Evolutionary conservation across 129 eudicot species (phyloP), one percentile per base, ranked within the genome.

Genomic region (Chrysanthemum lavandulifolium): DNA sequence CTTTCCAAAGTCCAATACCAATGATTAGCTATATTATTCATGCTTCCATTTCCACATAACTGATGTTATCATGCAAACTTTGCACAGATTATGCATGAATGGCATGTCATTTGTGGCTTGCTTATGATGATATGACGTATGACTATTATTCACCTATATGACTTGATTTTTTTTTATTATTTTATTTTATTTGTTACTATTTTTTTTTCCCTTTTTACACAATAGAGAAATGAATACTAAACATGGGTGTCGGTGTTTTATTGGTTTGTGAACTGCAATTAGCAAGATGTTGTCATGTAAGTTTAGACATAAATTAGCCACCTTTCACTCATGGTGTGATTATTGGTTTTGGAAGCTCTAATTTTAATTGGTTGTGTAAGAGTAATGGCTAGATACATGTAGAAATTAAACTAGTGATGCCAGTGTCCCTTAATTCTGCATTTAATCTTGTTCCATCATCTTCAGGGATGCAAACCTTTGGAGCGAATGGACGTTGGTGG

Each of bases 391-490:
- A 16, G 4, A 16, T 58, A 21, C 2, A 60, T 25, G 3, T 12
- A 60, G 43, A 12, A 25, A 23, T 23, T 23, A 23, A 23, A 60
- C 13, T 25, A 25, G 40, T 12, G 13, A 25, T 25, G 43, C 3
- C 19, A 4, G 19, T 60, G 12, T 14, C 61, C 49, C 25, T 4
- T 52, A 69, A 13, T 51, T 53, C 4, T 65, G 10, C 59, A 40
- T 74, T 9, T 51, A 40, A 67, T 60, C 33, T 45, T 57, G 6
- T 21, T 51, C 3, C 59, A 53, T 31, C 25, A 36, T 84, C n/a
- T 69, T 11, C 77, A 90, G 97, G 97, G 97, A 65, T 83, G 84
- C 83, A 90, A 80, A 75, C 97, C 97, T 36, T 48, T 83, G 50
- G 94, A 83, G 66, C 78, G 70, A 43, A 81, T 79, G 75, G 91